Evolutionary conservation across 805 yeast genomes (phyloP).

Genomic region (Groenewaldozyma tartarivorans): DNA sequence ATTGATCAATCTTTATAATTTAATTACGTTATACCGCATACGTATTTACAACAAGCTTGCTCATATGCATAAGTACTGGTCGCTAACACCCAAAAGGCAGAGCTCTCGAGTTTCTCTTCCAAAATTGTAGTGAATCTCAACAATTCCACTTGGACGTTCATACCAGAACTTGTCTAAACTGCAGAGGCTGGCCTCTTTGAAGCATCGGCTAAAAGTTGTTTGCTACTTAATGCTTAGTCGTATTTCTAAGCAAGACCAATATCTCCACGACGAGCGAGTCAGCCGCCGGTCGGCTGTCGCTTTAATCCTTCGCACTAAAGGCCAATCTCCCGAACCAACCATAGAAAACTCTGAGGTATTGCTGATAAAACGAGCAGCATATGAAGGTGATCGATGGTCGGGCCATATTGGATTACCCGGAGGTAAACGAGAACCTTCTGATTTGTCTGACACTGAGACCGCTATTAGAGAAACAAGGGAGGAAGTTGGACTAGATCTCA

Average conservation of each 20-base stretch:
- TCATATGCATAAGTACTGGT: no score
- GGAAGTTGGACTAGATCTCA: constrained; percentile 31
- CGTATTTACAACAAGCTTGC: no score
- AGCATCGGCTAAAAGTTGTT: no score
- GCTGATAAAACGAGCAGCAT: constrained; percentile 28
- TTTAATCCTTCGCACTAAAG: constrained; percentile 13
- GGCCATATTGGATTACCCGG: constrained; percentile 35
- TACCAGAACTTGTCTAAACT: no score
- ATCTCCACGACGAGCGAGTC: constrained; percentile 7
- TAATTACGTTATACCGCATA: no score
- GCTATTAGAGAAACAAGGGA: constrained; percentile 31
- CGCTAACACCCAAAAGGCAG: no score
- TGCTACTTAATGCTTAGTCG: not conserved
- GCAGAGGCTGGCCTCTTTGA: no score
- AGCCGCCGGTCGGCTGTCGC: constrained; percentile 19
- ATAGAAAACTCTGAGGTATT: constrained; percentile 23
- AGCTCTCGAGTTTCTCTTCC: no score
- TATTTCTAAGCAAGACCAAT: constrained; percentile 5
- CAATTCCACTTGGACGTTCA: no score
- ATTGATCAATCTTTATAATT: no score
- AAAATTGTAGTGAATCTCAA: no score
- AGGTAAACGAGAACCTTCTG: constrained; percentile 30
- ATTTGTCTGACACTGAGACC: constrained; percentile 25
- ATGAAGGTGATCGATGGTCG: constrained; percentile 32
- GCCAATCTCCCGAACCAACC: constrained; percentile 2